Evolutionary conservation across 2,329 filamentous ascomycete species (phyloP), one percentile per base, ranked within the genome.

Genomic region (Paraphaeosphaeria sporulosa): DNA sequence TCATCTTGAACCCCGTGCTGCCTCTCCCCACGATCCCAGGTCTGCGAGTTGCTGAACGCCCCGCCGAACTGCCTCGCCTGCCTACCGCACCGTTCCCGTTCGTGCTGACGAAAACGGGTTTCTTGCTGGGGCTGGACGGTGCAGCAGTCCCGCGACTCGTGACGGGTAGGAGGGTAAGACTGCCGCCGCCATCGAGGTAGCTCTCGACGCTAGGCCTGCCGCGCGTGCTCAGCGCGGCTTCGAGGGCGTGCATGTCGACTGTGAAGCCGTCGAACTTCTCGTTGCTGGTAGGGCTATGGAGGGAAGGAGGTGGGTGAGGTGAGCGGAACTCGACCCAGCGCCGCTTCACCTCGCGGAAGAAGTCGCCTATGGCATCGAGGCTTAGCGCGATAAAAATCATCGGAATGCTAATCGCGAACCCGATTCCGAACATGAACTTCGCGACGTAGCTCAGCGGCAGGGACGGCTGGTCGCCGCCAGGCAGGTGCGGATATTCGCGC

Each of bases 401-500:
- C 0, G 83, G 82, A 23, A 86, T 82, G 3, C 82, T 84, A 27
- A 86, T 83, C 2, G 81, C 82, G 53, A 86, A 78, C 0, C 84
- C 84, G 27, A 86, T 81, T 0, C 84, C 84, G 59, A 86, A 87
- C 42, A 85, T 82, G 69, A 83, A 88, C 62, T 84, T 84, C 23
- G 80, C 76, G 3, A 87, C 86, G 62, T 84, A 87, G 0, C 75
- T 71, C 1, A 85, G 70, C 1, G 78, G 78, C 3, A 87, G 73
- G 4, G 74, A 68, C 54, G 70, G 30, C 75, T 73, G 62, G 64
- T 65, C 21, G 64, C 75, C 58, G 58, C 71, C 55, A 49, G 60
- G 30, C 27, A 64, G 15, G 17, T 74, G 76, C 0, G 81, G 81
- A 57, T 85, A 85, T 56, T 85, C 79, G 7, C 75, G 66, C 55